Percentiles rank a stretch among this genome's conserved stretches.
Evolutionary conservation across 2,329 filamentous ascomycete species (phyloP).

Genomic region (Paecilomyces fulvus): DNA sequence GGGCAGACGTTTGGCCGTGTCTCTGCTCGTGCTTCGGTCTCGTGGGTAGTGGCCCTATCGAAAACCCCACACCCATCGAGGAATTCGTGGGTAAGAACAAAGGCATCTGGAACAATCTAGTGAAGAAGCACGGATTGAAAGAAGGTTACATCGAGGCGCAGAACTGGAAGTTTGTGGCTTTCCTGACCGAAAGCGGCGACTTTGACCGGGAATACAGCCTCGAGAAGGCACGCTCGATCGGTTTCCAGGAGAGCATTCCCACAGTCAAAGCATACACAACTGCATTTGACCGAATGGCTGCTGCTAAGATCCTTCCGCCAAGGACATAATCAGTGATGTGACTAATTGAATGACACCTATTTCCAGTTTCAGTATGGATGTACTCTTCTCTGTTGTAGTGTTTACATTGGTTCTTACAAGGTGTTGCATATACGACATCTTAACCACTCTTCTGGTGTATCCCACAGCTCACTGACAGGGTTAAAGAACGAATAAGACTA

Average conservation of each 20-base stretch:
- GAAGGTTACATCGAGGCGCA: slow-evolving; percentile 8
- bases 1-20: slow-evolving; percentile 16
- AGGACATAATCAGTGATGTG: not conserved
- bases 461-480: no score
- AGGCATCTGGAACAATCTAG: slow-evolving; percentile 9
- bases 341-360: no score
- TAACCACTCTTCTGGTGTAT: no score
- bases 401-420: no score
- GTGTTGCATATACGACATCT: no score
- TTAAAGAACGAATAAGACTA: no score
- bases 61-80: slow-evolving; percentile 2
- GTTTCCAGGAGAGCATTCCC: slow-evolving; percentile 14
- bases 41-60: slow-evolving; percentile 10
- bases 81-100: slow-evolving; percentile 9
- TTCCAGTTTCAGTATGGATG: no score
- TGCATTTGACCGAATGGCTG: slow-evolving; percentile 15
- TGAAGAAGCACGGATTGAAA: slow-evolving; percentile 8
- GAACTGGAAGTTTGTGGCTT: slow-evolving; percentile 12
- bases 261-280: slow-evolving; percentile 10
- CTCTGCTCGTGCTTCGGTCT: slow-evolving; percentile 21
- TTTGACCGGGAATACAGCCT: slow-evolving; percentile 14
- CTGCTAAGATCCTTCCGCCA: slow-evolving; percentile 5
- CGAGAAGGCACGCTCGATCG: slow-evolving; percentile 9
- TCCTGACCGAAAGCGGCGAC: slow-evolving; percentile 13
- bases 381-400: no score